Conservation (phyloP, 163 green algal species). For the Chlorella variabilis region DNA sequence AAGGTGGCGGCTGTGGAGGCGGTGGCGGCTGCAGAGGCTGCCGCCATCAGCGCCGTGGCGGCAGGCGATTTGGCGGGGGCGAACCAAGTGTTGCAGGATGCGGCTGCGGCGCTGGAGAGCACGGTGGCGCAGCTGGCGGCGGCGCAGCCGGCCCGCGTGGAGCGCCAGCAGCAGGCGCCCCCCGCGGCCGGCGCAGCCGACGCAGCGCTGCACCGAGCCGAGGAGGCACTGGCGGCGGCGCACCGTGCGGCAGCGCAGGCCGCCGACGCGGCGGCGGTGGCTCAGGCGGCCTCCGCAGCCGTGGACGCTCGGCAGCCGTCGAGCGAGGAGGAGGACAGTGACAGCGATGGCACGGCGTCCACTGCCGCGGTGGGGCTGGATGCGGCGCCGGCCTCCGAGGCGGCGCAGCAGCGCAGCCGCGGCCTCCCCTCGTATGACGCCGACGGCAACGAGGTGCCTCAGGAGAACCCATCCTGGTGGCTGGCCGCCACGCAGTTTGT, state of each 20-base stretch:
- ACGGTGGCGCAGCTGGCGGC: constrained; percentile 3
- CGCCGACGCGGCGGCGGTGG: constrained; percentile 6
- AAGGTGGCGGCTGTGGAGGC: constrained; percentile 23
- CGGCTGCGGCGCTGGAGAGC: constrained; percentile 20
- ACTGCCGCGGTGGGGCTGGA: constrained; percentile 10
- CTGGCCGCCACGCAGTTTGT: constrained; percentile 13
- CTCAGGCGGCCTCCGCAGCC: neutral
- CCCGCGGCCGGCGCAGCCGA: neutral
- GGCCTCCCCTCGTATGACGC: constrained; percentile 12
- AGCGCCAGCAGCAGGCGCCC: constrained; percentile 21
- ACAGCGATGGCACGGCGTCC: neutral
- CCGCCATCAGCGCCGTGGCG: constrained; percentile 5
- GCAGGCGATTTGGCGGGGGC: constrained; percentile 31
- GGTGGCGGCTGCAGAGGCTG: constrained; percentile 27
- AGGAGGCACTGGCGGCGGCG: constrained; percentile 24
- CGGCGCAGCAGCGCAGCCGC: neutral
- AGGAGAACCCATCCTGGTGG: constrained; percentile 32
- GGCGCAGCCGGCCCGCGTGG: neutral
- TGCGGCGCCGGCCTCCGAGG: neutral
- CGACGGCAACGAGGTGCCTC: neutral
- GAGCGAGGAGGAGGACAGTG: neutral
- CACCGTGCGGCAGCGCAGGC: constrained; percentile 36
- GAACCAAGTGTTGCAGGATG: constrained; percentile 34
- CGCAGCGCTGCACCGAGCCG: neutral
- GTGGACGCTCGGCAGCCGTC: neutral